These are phyloP conservation scores for Dalechampia spathulata DNA, from an alignment of 441 rosid genomes.

Conservation along the genomic window DNA sequence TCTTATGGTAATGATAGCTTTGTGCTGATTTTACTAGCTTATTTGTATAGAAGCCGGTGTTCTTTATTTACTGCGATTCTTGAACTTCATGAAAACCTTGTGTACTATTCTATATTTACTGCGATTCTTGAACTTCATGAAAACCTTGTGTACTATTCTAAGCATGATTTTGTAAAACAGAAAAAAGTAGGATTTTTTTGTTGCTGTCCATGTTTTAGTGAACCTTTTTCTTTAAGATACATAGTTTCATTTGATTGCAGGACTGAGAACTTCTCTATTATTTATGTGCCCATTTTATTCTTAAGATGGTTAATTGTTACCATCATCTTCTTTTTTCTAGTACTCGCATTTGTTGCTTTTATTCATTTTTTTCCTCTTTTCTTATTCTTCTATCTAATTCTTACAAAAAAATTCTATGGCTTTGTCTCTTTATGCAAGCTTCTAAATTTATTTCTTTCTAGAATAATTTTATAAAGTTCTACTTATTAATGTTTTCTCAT, in stretches of 20 bases:
- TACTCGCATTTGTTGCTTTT: background rate
- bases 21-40: background rate
- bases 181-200: no score
- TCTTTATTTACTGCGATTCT: background rate
- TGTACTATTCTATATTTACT: no score
- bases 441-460: slow-evolving; percentile 3
- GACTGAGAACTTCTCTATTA: background rate
- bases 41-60: no score
- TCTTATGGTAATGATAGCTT: background rate
- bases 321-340: background rate
- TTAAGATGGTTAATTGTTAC: background rate
- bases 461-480: no score
- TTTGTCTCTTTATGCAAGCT: background rate
- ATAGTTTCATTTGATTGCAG: slow-evolving; percentile 1
- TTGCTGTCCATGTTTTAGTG: background rate
- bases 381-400: background rate
- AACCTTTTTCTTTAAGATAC: no score
- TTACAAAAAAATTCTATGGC: no score
- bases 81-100: background rate
- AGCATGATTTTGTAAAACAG: no score
- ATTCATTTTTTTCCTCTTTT: no score
- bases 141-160: no score
- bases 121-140: background rate
- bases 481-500: no score
- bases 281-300: background rate